Base-by-base conservation (phyloP, 2,329 filamentous ascomycete species). In the Neobulgaria alba region DNA sequence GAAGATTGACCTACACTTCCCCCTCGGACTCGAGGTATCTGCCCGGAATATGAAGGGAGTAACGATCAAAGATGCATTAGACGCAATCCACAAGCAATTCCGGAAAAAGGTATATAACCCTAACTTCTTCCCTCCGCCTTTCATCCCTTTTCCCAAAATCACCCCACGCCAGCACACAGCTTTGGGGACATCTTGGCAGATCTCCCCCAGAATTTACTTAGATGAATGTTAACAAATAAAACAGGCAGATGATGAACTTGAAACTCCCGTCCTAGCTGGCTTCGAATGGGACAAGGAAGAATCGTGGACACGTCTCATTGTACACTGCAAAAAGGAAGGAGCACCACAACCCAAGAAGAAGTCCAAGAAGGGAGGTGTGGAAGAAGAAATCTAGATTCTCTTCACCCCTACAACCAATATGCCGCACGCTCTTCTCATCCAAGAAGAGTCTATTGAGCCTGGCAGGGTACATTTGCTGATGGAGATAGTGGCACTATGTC, bases 221-320 rank as follows among this genome's bases (percentile, higher is more conserved):
- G n/a, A n/a, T n/a, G n/a, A n/a, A n/a, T n/a, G n/a, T n/a, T n/a
- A n/a, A n/a, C n/a, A n/a, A n/a, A 26, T 7, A 26, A 7, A 26
- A 47, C 55, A 95, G 89, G 75, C 82, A 46, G 90, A 96, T 58
- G 90, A 96, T 62, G 90, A 95, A 64, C 73, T 96, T 47, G 85
- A 90, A 41, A 72, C 76, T 52, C 86, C 89, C 50, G 87, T 89
- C 72, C 81, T 96, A 53, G 82, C 82, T 57, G 90, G 90, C 52
- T 95, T 96, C 69, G 88, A 95, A 72, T 95, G 89, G 89, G 85
- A 95, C 67, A 85, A 83, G 63, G 84, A 94, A 55, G 86, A 94
- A 66, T 87, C 79, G 60, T 95, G 87, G 80, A 90, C 85, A 40
- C 77, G 79, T 50, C 75, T 96, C 58, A 71, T 93, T 57, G 88